A percentile compares a stretch with the other conserved stretches of the same genome.
Evolutionary conservation across 2,329 filamentous ascomycete species (phyloP).

Genomic region (Trichoderma atroviride): DNA sequence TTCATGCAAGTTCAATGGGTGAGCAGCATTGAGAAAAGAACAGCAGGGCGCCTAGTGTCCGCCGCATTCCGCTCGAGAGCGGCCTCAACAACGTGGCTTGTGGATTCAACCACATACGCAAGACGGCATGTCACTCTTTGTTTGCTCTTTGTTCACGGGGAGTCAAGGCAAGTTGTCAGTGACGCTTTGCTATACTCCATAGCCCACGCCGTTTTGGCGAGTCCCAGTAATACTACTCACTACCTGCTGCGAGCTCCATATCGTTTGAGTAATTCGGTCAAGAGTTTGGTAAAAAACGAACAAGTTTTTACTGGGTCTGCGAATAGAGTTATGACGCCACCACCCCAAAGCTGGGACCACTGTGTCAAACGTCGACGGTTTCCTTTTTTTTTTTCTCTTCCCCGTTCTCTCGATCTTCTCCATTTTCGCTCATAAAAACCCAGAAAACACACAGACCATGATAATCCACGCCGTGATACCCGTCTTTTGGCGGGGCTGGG

Average conservation of each 20-base stretch:
- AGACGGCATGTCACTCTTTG: constrained; percentile 13
- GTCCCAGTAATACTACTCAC: neutral
- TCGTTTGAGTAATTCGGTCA: neutral
- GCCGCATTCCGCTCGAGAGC: neutral
- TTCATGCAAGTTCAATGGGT: neutral
- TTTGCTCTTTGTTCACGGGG: neutral
- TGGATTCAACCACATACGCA: constrained; percentile 7
- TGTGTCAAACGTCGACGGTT: neutral
- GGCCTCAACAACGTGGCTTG: constrained; percentile 17
- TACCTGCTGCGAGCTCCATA: neutral
- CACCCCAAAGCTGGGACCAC: neutral
- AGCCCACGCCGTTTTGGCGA: neutral
- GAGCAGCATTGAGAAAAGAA: neutral
- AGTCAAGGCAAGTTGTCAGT: neutral
- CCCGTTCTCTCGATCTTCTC: neutral
- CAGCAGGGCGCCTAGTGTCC: neutral
- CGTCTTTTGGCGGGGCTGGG: no score
- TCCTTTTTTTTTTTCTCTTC: neutral
- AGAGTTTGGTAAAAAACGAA: neutral
- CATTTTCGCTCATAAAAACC: neutral
- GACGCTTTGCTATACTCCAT: neutral
- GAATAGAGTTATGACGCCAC: constrained; percentile 8
- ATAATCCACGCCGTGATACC: neutral
- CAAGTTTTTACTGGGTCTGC: neutral
- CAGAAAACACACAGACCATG: neutral